Conservation (phyloP, 2,329 filamentous ascomycete species). For the Zymoseptoria ardabiliae region DNA sequence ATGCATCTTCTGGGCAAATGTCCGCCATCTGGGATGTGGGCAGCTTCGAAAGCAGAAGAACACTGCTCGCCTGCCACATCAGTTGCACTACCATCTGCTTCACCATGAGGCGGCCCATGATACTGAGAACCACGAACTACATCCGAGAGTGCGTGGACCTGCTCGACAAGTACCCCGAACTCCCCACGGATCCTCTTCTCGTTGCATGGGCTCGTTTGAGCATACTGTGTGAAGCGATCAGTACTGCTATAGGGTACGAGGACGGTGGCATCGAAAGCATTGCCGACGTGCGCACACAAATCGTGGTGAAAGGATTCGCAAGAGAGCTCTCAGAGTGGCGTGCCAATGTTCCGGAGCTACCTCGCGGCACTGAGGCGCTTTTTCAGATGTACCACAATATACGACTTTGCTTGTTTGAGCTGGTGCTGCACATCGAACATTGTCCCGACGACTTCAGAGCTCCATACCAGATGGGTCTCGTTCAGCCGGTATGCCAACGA, state of each 20-base stretch:
- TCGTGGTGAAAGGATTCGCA: conserved; percentile 58
- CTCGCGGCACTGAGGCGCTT: conserved; percentile 46
- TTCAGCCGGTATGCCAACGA: conserved; percentile 32
- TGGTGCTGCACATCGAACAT: conserved; percentile 60
- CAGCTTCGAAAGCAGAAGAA: conserved; percentile 49
- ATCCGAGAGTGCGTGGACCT: conserved; percentile 54
- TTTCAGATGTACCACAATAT: conserved; percentile 58
- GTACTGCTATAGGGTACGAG: conserved; percentile 59
- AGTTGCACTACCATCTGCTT: conserved; percentile 54
- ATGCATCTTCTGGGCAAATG: conserved; percentile 16
- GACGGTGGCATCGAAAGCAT: conserved; percentile 50
- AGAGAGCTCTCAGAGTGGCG: conserved; percentile 56
- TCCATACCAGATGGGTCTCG: conserved; percentile 42
- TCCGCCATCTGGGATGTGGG: conserved; percentile 41
- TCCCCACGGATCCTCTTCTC: conserved; percentile 50
- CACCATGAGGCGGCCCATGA: conserved; percentile 53
- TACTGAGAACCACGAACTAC: conserved; percentile 54
- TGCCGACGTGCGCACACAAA: conserved; percentile 56
- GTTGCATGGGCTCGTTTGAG: conserved; percentile 55
- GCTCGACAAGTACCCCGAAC: conserved; percentile 47
- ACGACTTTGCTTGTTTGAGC: conserved; percentile 69
- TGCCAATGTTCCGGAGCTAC: conserved; percentile 39
- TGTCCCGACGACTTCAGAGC: conserved; percentile 46
- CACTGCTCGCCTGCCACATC: conserved; percentile 55
- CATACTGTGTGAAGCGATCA: conserved; percentile 60